Evolutionary conservation across 306 rosid species (phyloP), one percentile per base, ranked within the genome.

Genomic region (Dryas alaskensis): DNA sequence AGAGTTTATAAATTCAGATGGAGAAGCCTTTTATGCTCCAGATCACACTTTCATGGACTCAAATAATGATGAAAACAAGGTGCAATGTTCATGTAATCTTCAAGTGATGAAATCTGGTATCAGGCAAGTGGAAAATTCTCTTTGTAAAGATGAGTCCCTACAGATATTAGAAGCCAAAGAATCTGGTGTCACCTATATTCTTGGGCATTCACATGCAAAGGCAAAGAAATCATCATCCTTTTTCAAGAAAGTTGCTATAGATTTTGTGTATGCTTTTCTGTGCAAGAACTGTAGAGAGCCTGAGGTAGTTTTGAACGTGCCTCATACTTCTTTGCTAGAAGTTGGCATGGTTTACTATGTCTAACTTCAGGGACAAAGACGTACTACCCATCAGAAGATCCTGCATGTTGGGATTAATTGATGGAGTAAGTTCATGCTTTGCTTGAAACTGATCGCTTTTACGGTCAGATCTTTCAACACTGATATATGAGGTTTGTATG

Each of bases 261-360:
- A 92, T 67, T 6, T 85, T 61, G 86, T 82, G 69, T 92, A 74
- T 73, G 80, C 87, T 53, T 90, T 92, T 66, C 81, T 92, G 11
- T 88, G 86, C 67, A 87, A 85, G 76, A 92, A 92, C 66, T 87
- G 91, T 59, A 90, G 87, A 67, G 87, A 81, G 37, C 89, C 84
- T 78, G 90, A 86, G 76, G 84, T 75, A 81, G 72, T 86, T 44
- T 61, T 88, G 83, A 87, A 88, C 12, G 88, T 90, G 51, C 86
- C 89, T 74, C 91, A 83, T 48, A 81, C 92, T 65, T 88, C 92
- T 67, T 79, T 87, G 85, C 71, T 92, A 12, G 96, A 92, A 78
- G 94, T 90, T 60, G 98, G 98, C 60, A 92, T 92, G 96, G 73
- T 87, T 42, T 92, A 90, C 77, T 78, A 86, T 74, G 94, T 92